Evolutionary conservation across 148 eudicot genomes (phyloP).

Genomic region (Chenopodium suecicum): DNA sequence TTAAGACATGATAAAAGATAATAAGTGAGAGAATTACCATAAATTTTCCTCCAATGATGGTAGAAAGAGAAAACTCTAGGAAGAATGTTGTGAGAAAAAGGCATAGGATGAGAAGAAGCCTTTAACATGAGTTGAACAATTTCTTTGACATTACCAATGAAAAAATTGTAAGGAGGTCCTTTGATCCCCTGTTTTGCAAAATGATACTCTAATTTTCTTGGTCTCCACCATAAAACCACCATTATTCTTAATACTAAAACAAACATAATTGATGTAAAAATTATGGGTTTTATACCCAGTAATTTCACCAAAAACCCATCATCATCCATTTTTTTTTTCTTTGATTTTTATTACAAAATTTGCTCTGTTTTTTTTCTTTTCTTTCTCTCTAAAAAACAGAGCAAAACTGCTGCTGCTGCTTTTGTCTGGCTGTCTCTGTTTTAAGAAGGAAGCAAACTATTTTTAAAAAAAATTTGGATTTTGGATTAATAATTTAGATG

Average conservation of each 20-base stretch:
- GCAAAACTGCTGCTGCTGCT: slow-evolving; percentile 28
- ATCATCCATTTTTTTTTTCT: slow-evolving; percentile 14
- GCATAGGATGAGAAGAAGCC: slow-evolving; percentile 76
- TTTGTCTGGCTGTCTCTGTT: slow-evolving; percentile 36
- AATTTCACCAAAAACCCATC: slow-evolving; percentile 6
- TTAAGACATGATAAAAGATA: neutral
- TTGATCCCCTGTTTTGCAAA: slow-evolving; percentile 81
- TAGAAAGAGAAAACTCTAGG: slow-evolving; percentile 95
- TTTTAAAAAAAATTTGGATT: neutral
- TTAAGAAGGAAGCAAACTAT: slow-evolving; percentile 2
- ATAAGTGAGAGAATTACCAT: slow-evolving; percentile 46
- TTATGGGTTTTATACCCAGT: slow-evolving; percentile 30
- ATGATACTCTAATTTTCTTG: slow-evolving; percentile 66
- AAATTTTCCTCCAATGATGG: slow-evolving; percentile 93
- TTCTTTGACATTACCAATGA: slow-evolving; percentile 86
- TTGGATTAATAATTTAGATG: neutral
- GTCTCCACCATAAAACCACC: slow-evolving; percentile 82
- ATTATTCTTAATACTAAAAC: slow-evolving; percentile 40
- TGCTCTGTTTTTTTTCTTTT: slow-evolving; percentile 11
- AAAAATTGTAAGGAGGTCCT: slow-evolving; percentile 83
- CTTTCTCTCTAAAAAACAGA: slow-evolving; percentile 19
- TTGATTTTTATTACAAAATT: neutral
- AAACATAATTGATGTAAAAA: slow-evolving; percentile 25
- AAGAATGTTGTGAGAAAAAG: slow-evolving; percentile 79
- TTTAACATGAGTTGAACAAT: slow-evolving; percentile 65